Conservation (phyloP, 2,329 filamentous ascomycete genomes). For the Epichloe festucae region DNA sequence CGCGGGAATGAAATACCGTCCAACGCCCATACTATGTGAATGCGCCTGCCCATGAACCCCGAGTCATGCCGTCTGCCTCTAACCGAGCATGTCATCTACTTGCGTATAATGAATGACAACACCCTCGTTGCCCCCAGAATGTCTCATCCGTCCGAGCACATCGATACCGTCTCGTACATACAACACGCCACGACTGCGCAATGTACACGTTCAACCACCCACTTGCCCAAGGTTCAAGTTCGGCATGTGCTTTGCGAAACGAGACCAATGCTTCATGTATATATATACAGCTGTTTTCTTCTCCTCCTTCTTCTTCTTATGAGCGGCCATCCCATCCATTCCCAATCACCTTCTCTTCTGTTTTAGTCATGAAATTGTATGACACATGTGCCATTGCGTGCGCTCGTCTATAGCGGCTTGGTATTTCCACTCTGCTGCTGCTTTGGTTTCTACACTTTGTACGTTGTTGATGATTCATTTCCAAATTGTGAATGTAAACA, state of each 20-base stretch:
- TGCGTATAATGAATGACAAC: neutral
- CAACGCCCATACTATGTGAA: slow-evolving; percentile 4
- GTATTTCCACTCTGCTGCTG: neutral
- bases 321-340: neutral
- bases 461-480: too few relatives aligned
- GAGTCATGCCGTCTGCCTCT: neutral
- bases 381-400: neutral
- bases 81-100: slow-evolving; percentile 2
- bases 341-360: neutral
- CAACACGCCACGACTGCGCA: neutral
- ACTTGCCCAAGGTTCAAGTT: neutral
- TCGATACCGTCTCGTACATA: neutral
- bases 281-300: neutral
- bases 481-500: neutral
- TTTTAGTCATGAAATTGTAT: neutral
- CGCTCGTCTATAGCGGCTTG: neutral
- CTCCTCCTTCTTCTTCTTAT: neutral
- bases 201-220: neutral
- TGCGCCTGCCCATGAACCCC: neutral
- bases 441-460: neutral
- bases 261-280: neutral
- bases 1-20: neutral
- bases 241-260: neutral
- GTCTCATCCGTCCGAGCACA: neutral
- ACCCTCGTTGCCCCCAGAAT: neutral